Conservation (phyloP, 2,329 filamentous ascomycete genomes). For the Rhynchosporium graminicola region DNA sequence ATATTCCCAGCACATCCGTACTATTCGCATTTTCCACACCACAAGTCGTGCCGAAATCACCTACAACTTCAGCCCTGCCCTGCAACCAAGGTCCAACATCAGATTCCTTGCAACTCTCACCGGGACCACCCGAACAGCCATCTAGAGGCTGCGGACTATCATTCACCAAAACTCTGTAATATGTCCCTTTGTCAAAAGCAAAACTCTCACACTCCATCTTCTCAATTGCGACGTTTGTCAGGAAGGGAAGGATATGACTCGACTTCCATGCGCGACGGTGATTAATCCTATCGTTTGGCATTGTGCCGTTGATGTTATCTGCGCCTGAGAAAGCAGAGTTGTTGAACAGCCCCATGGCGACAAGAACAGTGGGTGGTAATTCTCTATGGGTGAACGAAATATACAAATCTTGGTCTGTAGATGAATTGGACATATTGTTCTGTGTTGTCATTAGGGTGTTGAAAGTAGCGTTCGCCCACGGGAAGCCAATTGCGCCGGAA, state of each 20-base stretch:
- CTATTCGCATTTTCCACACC: slow-evolving; percentile 35
- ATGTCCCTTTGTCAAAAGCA: slow-evolving; percentile 47
- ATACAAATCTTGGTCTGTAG: slow-evolving; percentile 50
- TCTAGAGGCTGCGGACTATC: slow-evolving; percentile 50
- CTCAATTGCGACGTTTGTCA: slow-evolving; percentile 55
- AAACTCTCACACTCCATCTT: slow-evolving; percentile 53
- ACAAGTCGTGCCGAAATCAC: slow-evolving; percentile 47
- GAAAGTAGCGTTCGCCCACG: slow-evolving; percentile 55
- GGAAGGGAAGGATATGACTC: slow-evolving; percentile 54
- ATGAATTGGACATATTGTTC: slow-evolving; percentile 40
- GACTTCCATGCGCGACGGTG: slow-evolving; percentile 52
- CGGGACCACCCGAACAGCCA: slow-evolving; percentile 51
- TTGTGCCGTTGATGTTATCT: slow-evolving; percentile 51
- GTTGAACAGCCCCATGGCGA: slow-evolving; percentile 56
- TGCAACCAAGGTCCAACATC: slow-evolving; percentile 27
- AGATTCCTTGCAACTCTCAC: slow-evolving; percentile 44
- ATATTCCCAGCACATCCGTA: slow-evolving; percentile 35
- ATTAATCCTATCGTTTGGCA: slow-evolving; percentile 52
- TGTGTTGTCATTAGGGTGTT: slow-evolving; percentile 40
- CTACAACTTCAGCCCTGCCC: slow-evolving; percentile 42
- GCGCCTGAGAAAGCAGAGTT: slow-evolving; percentile 50
- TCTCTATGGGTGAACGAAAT: slow-evolving; percentile 57
- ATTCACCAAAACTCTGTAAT: slow-evolving; percentile 54
- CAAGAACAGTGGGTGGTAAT: slow-evolving; percentile 54
- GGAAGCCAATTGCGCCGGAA: slow-evolving; percentile 50